A percentile compares a stretch with the other conserved stretches of the same genome.
Conservation (phyloP, 768 basidiomycete species). For the Russula lepida region DNA sequence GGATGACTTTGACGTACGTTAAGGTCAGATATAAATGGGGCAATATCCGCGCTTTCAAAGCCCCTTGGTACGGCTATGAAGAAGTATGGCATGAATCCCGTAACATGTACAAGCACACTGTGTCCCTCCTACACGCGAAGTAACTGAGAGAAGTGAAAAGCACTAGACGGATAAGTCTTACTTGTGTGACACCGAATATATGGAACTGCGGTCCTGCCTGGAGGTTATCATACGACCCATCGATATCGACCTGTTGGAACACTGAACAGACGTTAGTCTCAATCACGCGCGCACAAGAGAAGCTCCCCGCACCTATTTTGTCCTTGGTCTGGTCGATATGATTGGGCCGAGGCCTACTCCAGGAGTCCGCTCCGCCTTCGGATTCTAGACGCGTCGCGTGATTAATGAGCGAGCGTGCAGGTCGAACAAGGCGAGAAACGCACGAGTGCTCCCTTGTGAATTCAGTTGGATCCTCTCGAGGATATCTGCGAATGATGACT, state of each 20-base stretch:
- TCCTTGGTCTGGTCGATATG: conserved; percentile 53
- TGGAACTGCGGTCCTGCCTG: conserved; percentile 42
- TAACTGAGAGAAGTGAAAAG: background rate
- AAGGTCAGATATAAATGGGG: conserved; percentile 54
- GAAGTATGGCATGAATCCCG: conserved; percentile 86
- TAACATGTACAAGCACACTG: conserved; percentile 80
- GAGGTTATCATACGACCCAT: conserved; percentile 45
- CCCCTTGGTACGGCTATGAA: conserved; percentile 84
- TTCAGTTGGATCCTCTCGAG: conserved; percentile 32
- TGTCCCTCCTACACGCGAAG: conserved; percentile 54
- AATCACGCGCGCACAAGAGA: background rate
- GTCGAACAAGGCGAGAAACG: background rate
- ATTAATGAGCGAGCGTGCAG: background rate
- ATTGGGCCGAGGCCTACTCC: conserved; percentile 57
- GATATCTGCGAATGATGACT: conserved; percentile 34
- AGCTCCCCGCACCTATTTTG: conserved; percentile 48
- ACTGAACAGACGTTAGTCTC: conserved; percentile 36
- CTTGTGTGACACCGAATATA: conserved; percentile 90
- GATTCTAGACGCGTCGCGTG: conserved; percentile 36
- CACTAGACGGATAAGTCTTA: conserved; percentile 24
- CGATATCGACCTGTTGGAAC: conserved; percentile 96
- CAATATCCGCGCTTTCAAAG: conserved; percentile 59
- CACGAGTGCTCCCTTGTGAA: conserved; percentile 21
- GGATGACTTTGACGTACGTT: conserved; percentile 48
- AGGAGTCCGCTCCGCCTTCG: conserved; percentile 71